Evolutionary conservation across 352 stramenopile species (phyloP).

Genomic region (Nannochloropsis limnetica): DNA sequence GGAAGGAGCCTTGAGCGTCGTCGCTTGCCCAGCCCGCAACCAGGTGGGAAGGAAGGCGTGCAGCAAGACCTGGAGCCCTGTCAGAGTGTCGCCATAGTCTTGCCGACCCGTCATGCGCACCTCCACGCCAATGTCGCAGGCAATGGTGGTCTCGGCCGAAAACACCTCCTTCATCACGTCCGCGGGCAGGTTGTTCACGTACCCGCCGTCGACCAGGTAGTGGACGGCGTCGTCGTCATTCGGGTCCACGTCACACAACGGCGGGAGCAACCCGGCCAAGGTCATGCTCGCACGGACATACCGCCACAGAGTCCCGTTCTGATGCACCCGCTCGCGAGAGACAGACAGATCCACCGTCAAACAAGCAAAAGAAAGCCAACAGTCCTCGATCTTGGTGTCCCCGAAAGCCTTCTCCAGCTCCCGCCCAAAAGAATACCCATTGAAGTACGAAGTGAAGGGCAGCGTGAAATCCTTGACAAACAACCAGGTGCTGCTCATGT

Average conservation of each 20-base stretch:
- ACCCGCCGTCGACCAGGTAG: constrained; percentile 74
- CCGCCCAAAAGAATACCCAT: constrained; percentile 48
- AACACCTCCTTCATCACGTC: constrained; percentile 63
- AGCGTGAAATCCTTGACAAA: constrained; percentile 71
- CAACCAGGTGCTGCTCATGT: constrained; percentile 63
- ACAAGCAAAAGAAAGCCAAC: constrained; percentile 82
- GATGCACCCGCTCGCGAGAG: constrained; percentile 70
- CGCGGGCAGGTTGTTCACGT: constrained; percentile 81
- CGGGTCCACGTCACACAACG: constrained; percentile 43
- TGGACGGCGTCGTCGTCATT: constrained; percentile 39
- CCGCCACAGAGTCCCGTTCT: constrained; percentile 71
- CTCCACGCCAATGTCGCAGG: constrained; percentile 70
- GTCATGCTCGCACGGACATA: constrained; percentile 78
- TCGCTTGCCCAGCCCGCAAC: not conserved
- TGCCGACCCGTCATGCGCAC: constrained; percentile 35
- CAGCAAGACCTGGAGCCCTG: constrained; percentile 35
- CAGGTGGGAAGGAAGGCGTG: not conserved
- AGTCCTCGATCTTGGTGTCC: constrained; percentile 60
- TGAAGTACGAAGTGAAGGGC: constrained; percentile 75
- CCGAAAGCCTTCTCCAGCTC: constrained; percentile 38
- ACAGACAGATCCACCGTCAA: constrained; percentile 80
- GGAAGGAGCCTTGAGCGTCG: not conserved
- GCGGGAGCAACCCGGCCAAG: constrained; percentile 54
- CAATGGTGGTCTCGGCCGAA: constrained; percentile 72
- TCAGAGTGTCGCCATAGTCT: constrained; percentile 40